Evolutionary conservation across 2,329 filamentous ascomycete genomes (phyloP).

Genomic region (Paramyrothecium sp.): DNA sequence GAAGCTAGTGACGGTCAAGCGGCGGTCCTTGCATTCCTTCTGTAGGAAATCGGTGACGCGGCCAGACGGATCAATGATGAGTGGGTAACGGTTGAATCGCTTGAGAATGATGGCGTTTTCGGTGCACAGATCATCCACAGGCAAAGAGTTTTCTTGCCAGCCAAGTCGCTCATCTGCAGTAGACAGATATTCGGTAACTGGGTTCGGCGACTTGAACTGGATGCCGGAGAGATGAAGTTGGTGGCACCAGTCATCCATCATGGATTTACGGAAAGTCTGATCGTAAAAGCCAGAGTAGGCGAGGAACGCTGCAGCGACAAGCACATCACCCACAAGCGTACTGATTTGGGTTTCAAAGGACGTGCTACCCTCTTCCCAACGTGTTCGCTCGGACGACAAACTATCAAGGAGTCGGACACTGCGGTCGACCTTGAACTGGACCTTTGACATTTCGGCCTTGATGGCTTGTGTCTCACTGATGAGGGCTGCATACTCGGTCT

Average conservation of each 20-base stretch:
- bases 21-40: slow-evolving; percentile 89
- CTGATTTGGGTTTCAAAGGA: slow-evolving; percentile 98
- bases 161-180: slow-evolving; percentile 91
- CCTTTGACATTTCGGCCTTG: slow-evolving; percentile 93
- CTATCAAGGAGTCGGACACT: slow-evolving; percentile 93
- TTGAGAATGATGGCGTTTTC: slow-evolving; percentile 98
- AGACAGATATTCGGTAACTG: slow-evolving; percentile 93
- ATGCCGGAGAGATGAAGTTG: slow-evolving; percentile 93
- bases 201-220: slow-evolving; percentile 88
- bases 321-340: slow-evolving; percentile 91
- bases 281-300: slow-evolving; percentile 97
- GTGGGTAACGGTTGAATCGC: slow-evolving; percentile 95
- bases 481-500: slow-evolving; percentile 90
- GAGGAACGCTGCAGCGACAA: slow-evolving; percentile 94
- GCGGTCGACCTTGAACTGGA: slow-evolving; percentile 97
- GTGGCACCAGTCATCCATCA: slow-evolving; percentile 97
- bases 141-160: slow-evolving; percentile 92
- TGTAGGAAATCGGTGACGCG: slow-evolving; percentile 93
- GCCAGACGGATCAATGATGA: slow-evolving; percentile 97
- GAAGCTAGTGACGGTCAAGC: slow-evolving; percentile 96
- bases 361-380: slow-evolving; percentile 97
- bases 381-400: slow-evolving; percentile 84
- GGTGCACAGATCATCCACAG: slow-evolving; percentile 95
- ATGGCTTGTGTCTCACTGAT: slow-evolving; percentile 98
- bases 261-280: slow-evolving; percentile 94